Evolutionary conservation across 768 basidiomycete species (phyloP).

Genomic region (Hericium rajendrae): DNA sequence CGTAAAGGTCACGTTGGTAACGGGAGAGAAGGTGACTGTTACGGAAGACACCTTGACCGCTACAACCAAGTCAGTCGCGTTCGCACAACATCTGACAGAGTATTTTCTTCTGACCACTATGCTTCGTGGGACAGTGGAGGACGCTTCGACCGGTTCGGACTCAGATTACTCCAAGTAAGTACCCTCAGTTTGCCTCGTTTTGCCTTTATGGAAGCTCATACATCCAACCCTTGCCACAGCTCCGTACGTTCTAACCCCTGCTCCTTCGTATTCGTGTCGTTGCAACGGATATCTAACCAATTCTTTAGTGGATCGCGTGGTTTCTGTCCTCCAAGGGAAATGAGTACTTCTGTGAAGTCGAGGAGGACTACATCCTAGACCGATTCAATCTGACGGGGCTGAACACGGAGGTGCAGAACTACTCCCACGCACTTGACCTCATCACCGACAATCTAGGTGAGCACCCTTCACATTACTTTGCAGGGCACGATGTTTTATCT

Average conservation of each 20-base stretch:
- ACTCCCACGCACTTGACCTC: slow-evolving; percentile 86
- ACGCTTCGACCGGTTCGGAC: slow-evolving; percentile 85
- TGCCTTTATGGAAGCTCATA: too few species aligned
- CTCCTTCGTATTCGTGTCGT: too few species aligned
- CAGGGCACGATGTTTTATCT: not conserved
- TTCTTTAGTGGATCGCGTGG: slow-evolving; percentile 88
- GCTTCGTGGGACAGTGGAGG: slow-evolving; percentile 56
- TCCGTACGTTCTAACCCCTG: slow-evolving; percentile 9
- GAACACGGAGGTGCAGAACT: slow-evolving; percentile 93
- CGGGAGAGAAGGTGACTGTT: not conserved
- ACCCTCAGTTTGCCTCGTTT: not conserved
- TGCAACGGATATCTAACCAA: too few species aligned
- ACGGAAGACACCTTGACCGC: not conserved
- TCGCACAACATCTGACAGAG: not conserved
- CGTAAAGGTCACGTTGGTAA: not conserved
- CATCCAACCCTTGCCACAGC: slow-evolving; percentile 3
- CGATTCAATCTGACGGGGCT: slow-evolving; percentile 97
- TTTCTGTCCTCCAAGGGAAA: slow-evolving; percentile 96
- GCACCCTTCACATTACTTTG: slow-evolving; percentile 16
- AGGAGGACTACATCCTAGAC: slow-evolving; percentile 97
- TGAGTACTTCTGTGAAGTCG: slow-evolving; percentile 99
- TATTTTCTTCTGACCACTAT: slow-evolving; percentile 13
- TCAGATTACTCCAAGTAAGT: slow-evolving; percentile 92
- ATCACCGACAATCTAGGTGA: slow-evolving; percentile 92
- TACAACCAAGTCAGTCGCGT: not conserved